Base-by-base conservation (phyloP, 257 asterid genomes). In the Solanum peruvianum region DNA sequence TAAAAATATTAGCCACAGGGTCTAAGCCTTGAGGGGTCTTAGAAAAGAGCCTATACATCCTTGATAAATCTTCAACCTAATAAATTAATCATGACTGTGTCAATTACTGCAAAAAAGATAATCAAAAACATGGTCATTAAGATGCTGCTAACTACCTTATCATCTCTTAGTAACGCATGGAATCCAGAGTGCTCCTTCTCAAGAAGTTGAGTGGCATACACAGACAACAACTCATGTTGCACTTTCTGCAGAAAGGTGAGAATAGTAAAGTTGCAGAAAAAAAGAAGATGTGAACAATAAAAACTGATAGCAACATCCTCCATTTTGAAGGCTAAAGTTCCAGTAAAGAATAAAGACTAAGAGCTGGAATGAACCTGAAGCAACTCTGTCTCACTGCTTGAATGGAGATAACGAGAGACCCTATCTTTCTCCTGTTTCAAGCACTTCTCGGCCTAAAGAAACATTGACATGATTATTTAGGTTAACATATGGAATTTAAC, bases 121-220 rank as follows among this genome's bases (percentile, higher is more conserved):
- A 37, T 37, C 1, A 37, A 44, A 82, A 86, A 47, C 87, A 45
- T 78, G 81, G 23, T 86, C 86, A 72, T n/a, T 42, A 80, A 71
- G 23, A 86, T 58, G 88, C 39, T 84, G 41, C 11, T 11, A 75
- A 42, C 85, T 89, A 97, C 99, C 98, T 97, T 97, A 91, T 97
- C 99, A 91, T 97, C 98, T 88, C 96, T 93, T 47, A 97, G 99
- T 88, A 97, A 91, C 1, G 98, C 98, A 87, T 94, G 99, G 69
- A 98, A 97, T 84, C 99, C 99, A 15, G 99, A 97, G 88, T 97
- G 98, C 95, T 97, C 99, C 91, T 97, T 97, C 94, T 97, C 99
- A 66, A 97, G 90, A 66, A 96, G 92, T 92, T 96, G 99, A 86
- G 97, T 91, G 87, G 99, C 98, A 91, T 97, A 95, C 69, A 97